phyloP scores from a whole-genome alignment of 2,329 filamentous ascomycete genomes.

The Emmonsiellopsis sp. region DNA sequence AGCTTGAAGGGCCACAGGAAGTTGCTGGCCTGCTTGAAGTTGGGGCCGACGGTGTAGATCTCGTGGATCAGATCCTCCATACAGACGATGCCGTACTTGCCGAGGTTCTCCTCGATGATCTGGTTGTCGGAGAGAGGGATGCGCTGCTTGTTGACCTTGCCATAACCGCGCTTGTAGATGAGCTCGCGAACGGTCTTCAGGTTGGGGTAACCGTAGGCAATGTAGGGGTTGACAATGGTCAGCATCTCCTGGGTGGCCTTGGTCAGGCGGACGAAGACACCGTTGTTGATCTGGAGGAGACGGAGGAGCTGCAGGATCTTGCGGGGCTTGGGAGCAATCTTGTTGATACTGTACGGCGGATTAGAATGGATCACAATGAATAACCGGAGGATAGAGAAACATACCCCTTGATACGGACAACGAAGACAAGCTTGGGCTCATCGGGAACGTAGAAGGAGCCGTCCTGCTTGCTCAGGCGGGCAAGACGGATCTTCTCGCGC shows the following conservation, averaged over 20 bases:
- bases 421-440: conserved; percentile 93
- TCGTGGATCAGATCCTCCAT: conserved; percentile 99
- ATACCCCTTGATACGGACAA: conserved; percentile 96
- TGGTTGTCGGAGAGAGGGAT: conserved; percentile 94
- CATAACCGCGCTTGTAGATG: conserved; percentile 99
- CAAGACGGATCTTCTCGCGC: conserved; percentile 95
- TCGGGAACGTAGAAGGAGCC: conserved; percentile 91
- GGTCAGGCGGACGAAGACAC: conserved; percentile 93
- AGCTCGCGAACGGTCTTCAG: conserved; percentile 98
- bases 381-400: conserved; percentile 18
- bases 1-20: conserved; percentile 99
- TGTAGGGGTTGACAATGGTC: conserved; percentile 97
- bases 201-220: conserved; percentile 99
- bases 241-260: conserved; percentile 98
- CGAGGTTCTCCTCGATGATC: conserved; percentile 92
- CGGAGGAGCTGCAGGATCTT: conserved; percentile 99
- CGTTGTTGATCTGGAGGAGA: conserved; percentile 99
- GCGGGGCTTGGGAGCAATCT: conserved; percentile 99
- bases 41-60: conserved; percentile 96
- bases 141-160: conserved; percentile 98
- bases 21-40: conserved; percentile 99
- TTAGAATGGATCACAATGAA: not conserved
- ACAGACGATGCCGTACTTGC: conserved; percentile 98
- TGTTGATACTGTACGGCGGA: conserved; percentile 79
- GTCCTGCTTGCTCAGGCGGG: conserved; percentile 80